A percentile compares a stretch with the other conserved stretches of the same genome.
phyloP scores from a whole-genome alignment of 306 rosid species.

The Fragaria nilgerrensis region DNA sequence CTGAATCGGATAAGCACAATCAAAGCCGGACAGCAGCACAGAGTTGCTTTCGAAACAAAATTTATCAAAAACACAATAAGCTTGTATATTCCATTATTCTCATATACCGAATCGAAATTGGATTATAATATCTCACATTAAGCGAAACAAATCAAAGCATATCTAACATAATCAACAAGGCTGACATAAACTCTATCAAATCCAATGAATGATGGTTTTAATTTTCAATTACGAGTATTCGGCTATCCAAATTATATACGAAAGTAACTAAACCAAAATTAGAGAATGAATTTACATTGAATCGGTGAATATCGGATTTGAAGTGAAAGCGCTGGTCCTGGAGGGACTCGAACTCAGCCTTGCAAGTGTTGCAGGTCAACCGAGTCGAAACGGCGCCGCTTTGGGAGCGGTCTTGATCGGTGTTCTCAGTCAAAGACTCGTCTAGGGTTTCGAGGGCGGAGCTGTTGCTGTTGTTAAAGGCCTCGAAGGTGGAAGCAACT shows the following conservation, averaged over 20 bases:
- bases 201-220: neutral
- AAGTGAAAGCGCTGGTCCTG: slow-evolving; percentile 92
- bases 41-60: neutral
- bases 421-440: slow-evolving; percentile 12
- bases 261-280: neutral
- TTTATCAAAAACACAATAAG: neutral
- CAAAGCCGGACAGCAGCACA: neutral
- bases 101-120: neutral
- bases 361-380: slow-evolving; percentile 84
- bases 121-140: neutral
- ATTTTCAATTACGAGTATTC: neutral
- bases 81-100: neutral
- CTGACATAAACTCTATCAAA: neutral
- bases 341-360: slow-evolving; percentile 83
- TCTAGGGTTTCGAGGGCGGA: slow-evolving; percentile 34
- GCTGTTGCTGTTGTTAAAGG: slow-evolving; percentile 6
- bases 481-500: slow-evolving; percentile 31
- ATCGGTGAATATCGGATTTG: slow-evolving; percentile 93
- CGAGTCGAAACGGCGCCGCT: slow-evolving; percentile 43
- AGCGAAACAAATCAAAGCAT: neutral
- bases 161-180: neutral
- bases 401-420: slow-evolving; percentile 31
- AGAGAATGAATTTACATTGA: slow-evolving; percentile 52
- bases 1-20: neutral
- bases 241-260: neutral